Conservation (phyloP, 257 asterid species). For the Solanum habrochaites region DNA sequence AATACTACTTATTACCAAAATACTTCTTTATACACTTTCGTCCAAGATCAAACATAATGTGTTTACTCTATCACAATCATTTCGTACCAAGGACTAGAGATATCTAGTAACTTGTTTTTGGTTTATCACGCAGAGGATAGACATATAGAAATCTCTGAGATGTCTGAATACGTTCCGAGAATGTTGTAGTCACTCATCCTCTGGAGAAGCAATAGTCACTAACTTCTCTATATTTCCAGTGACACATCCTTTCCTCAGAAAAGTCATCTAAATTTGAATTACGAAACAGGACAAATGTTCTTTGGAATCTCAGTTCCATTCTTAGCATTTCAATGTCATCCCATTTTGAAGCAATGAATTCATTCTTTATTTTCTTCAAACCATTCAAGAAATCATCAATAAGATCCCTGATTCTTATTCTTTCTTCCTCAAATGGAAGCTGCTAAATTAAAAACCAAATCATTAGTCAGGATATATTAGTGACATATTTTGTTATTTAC, state of each 20-base stretch:
- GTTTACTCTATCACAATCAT: no score
- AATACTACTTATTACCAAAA: no score
- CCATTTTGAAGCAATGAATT: background rate
- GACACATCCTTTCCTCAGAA: background rate
- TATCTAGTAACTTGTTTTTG: no score
- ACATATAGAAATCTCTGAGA: no score
- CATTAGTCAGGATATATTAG: background rate
- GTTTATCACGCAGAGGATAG: no score
- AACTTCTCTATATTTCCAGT: accelerated
- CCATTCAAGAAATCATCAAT: background rate
- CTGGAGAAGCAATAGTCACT: no score
- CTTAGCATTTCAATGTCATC: background rate
- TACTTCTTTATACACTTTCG: no score
- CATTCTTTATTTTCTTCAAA: background rate
- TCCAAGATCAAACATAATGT: no score
- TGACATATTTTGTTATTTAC: no score
- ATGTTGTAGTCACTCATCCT: no score
- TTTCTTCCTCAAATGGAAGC: background rate
- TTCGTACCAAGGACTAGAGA: no score
- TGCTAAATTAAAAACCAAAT: background rate
- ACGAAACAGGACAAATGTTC: background rate
- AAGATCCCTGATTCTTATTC: background rate
- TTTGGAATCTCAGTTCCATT: background rate
- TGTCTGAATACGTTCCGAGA: no score
- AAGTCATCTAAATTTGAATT: background rate